Evolutionary conservation across 768 basidiomycete genomes (phyloP), one percentile per base, ranked within the genome.

Genomic region (Tulasnella calospora): DNA sequence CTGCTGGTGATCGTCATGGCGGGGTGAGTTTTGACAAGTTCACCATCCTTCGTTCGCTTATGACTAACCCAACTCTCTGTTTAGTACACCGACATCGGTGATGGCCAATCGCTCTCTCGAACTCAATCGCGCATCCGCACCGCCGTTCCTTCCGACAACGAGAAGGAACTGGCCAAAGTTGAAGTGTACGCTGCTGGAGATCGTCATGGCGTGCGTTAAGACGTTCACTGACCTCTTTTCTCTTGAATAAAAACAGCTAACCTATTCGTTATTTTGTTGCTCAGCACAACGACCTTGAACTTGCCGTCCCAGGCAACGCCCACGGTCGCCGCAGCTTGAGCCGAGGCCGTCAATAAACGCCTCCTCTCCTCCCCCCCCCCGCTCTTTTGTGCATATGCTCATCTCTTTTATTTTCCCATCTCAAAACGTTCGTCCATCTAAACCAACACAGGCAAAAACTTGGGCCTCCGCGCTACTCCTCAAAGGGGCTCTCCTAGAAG

Each of bases 1-100:
- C 79, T 71, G 79, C 79, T 72, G 79, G 79, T 38, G 79, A 80
- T 69, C 78, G 79, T 21, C 79, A 80, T 41, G 79, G 77, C 27
- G 77, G 77, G 2, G 75, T 76, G 21, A 57, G 75, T 44, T 1
- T 44, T 17, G n/a, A 44, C 44, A 44, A 44, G 44, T 17, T 44
- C 44, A 44, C 17, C 44, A 17, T 44, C 15, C 3, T 15, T 15
- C 17, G 44, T 19, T 44, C 44, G 21, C 61, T 72, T 72, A 38
- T 19, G 71, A 40, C 41, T 40, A 41, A n/a, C 38, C 38, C 7
- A 36, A 4, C 23, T 41, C 30, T 30, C 9, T 33, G 3, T 46
- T 33, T 46, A 72, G 71, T 72, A 72, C 44, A 72, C 71, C 71
- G 71, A 72, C 44, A 40, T 72, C 21, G n/a, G n/a, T 27, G 71